Conservation (phyloP, 805 yeast species). For the Zygosaccharomyces bisporus region DNA sequence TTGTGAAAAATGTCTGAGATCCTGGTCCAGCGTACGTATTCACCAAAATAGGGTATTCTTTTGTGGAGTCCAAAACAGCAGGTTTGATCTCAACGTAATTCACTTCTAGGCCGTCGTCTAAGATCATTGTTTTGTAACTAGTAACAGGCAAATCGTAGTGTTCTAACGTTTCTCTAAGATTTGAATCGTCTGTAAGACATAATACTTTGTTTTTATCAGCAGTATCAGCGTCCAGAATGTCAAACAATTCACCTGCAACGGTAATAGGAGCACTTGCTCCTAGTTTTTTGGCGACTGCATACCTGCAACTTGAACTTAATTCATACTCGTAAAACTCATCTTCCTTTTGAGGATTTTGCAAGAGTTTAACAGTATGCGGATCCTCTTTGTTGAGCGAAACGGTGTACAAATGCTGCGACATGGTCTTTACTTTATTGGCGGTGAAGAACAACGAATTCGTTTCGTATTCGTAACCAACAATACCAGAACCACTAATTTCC, state of each 20-base stretch:
- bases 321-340: conserved; percentile 42
- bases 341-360: conserved; percentile 22
- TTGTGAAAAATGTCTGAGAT: conserved; percentile 51
- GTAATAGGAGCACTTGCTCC: conserved; percentile 29
- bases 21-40: conserved; percentile 83
- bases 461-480: conserved; percentile 45
- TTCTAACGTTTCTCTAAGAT: conserved; percentile 21
- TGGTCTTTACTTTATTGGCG: conserved; percentile 44
- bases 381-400: conserved; percentile 37
- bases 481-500: conserved; percentile 49
- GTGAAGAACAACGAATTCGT: conserved; percentile 49
- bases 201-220: conserved; percentile 10
- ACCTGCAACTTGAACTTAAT: conserved; percentile 57
- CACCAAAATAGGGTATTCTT: conserved; percentile 61
- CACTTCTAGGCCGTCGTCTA: conserved; percentile 40
- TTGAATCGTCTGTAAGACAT: conserved; percentile 17
- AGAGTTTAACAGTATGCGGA: conserved; percentile 5
- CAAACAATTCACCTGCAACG: conserved; percentile 26
- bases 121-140: conserved; percentile 38
- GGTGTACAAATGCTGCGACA: conserved; percentile 58
- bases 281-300: conserved; percentile 26
- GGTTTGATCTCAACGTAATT: conserved; percentile 65
- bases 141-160: conserved; percentile 47
- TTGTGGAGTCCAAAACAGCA: conserved; percentile 44
- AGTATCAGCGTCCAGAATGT: conserved; percentile 12